Evolutionary conservation across 2,329 filamentous ascomycete genomes (phyloP), one percentile per base, ranked within the genome.

Genomic region (Fusarium subglutinans): DNA sequence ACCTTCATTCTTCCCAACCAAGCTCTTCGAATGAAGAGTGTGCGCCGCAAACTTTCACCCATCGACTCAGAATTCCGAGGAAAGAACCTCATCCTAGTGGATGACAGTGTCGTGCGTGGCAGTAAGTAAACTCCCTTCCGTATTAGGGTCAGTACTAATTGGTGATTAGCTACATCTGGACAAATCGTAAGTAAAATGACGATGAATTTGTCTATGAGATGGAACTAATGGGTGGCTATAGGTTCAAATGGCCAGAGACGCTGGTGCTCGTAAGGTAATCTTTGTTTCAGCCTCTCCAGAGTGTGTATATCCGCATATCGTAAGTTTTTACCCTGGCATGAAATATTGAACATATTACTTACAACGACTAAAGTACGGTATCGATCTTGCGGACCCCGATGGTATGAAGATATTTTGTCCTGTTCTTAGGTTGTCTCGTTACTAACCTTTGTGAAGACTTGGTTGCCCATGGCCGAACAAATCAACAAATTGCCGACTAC

Each of bases 81-180:
- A 75, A 92, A 93, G 77, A 93, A 92, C 67, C 93, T 98, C 13
- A 87, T 95, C 17, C 86, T 98, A 2, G 93, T 98, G 3, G 96
- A 98, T 77, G 96, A 98, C 83, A 94, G 91, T 77, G 94, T 98
- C 67, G 95, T 98, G 9, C 90, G 95, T 43, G 95, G 95, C 47
- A 75, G 66, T 72, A 43, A 54, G 63, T 35, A 53, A 30, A 26
- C 10, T 28, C 6, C 8, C 8, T 20, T 9, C 7, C 6, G 20
- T 41, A 12, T 12, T 14, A 22, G 17, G 28, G 22, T 26, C 15
- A 41, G 17, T 28, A n/a, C 48, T 72, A n/a, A 72, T 53, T 17
- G 28, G 14, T 28, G 20, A 62, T 53, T 15, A 72, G 69, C 70
- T 30, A 90, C 90, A 74, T 89, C 90, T 35, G 87, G 92, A 18